Evolutionary conservation across 2,329 filamentous ascomycete species (phyloP).

Genomic region (Xylariaceae sp.): DNA sequence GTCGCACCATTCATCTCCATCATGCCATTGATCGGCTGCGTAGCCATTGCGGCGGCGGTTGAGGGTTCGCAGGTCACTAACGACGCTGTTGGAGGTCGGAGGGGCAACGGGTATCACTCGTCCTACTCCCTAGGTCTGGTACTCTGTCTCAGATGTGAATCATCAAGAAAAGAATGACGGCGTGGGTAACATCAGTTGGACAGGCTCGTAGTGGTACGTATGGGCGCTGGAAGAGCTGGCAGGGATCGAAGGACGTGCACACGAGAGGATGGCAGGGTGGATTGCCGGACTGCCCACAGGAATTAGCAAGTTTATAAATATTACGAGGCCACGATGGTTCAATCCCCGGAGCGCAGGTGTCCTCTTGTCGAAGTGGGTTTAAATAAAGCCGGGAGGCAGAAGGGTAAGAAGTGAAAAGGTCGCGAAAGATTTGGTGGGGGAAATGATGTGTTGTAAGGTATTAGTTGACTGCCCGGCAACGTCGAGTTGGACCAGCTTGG

Average conservation of each 20-base stretch:
- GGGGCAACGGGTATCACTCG: slow-evolving; percentile 26
- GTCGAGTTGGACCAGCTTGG: not conserved
- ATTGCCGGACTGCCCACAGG: not conserved
- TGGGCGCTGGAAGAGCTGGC: too few relatives aligned
- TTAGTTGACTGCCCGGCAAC: not conserved
- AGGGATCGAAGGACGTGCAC: not conserved
- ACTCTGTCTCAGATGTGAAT: slow-evolving; percentile 26
- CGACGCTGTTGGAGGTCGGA: slow-evolving; percentile 27
- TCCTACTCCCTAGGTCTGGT: slow-evolving; percentile 8
- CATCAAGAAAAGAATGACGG: slow-evolving; percentile 23
- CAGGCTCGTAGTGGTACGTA: not conserved
- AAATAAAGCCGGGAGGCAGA: not conserved
- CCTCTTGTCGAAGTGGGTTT: not conserved
- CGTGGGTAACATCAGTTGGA: slow-evolving; percentile 2
- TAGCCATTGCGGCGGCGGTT: slow-evolving; percentile 23
- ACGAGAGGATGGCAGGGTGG: not conserved
- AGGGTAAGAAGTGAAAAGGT: not conserved
- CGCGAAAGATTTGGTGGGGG: slow-evolving; percentile 1
- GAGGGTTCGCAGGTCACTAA: slow-evolving; percentile 19
- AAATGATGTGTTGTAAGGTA: not conserved
- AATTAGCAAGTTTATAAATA: slow-evolving; percentile 7
- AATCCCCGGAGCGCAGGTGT: not conserved
- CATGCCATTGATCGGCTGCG: slow-evolving; percentile 27
- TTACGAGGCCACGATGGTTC: slow-evolving; percentile 1
- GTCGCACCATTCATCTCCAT: slow-evolving; percentile 35